These are phyloP conservation scores for Sporothrix brunneoviolacea DNA, from an alignment of 2,329 filamentous ascomycete genomes.

Conservation along the genomic window DNA sequence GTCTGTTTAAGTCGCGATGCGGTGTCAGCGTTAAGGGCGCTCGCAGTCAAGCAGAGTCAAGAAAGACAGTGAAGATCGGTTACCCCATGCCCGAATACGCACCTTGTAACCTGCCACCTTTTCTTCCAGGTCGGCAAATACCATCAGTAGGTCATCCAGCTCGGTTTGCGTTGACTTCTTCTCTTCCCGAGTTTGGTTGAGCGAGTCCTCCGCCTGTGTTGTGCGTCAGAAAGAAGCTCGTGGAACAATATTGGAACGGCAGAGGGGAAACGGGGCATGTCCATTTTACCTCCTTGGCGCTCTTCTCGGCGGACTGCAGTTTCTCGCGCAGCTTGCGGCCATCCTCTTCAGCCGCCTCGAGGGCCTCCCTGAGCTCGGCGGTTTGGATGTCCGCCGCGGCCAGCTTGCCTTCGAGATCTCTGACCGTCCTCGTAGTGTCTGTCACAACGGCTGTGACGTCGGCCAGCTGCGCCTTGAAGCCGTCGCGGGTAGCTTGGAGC, in stretches of 20 bases:
- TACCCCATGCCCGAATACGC: constrained; percentile 20
- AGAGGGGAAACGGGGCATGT: no score
- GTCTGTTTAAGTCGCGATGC: no score
- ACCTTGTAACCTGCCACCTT: constrained; percentile 72
- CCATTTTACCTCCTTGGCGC: constrained; percentile 23
- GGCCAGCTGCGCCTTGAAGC: constrained; percentile 37
- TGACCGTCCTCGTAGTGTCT: constrained; percentile 17
- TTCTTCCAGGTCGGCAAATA: constrained; percentile 74
- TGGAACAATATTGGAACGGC: background rate
- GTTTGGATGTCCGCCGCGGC: constrained; percentile 18
- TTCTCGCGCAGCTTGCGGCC: constrained; percentile 26
- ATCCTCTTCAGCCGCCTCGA: constrained; percentile 23
- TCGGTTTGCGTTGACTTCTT: constrained; percentile 61
- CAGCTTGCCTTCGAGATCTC: constrained; percentile 27
- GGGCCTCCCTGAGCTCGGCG: constrained; percentile 21
- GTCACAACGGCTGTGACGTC: constrained; percentile 15
- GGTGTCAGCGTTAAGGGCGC: no score
- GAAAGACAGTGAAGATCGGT: background rate
- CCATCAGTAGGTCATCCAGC: constrained; percentile 73
- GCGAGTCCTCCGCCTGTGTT: constrained; percentile 26
- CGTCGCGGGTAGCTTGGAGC: constrained; percentile 48
- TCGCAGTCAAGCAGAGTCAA: constrained; percentile 17
- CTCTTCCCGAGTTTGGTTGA: constrained; percentile 51
- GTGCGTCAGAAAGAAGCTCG: background rate
- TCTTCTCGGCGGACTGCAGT: constrained; percentile 24